These are phyloP conservation scores for Suillus paluster DNA, from an alignment of 768 basidiomycete species.

Conservation along the genomic window DNA sequence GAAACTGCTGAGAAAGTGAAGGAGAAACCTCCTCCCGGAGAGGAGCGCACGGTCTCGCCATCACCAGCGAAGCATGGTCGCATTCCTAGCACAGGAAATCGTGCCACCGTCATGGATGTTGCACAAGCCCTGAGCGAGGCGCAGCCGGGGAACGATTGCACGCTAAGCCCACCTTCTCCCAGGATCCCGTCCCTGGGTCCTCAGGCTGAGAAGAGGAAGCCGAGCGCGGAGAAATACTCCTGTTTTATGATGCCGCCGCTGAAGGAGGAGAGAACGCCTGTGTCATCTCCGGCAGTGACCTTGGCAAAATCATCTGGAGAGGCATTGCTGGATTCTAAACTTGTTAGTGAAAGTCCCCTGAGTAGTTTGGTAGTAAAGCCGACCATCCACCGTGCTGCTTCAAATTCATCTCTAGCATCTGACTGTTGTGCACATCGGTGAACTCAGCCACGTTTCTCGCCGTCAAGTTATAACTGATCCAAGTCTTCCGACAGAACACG, in stretches of 20 bases:
- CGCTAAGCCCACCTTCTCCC: slow-evolving; percentile 17
- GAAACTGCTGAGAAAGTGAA: slow-evolving; percentile 21
- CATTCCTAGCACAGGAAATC: slow-evolving; percentile 69
- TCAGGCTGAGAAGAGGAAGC: slow-evolving; percentile 60
- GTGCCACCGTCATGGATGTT: slow-evolving; percentile 80
- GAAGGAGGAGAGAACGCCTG: slow-evolving; percentile 69
- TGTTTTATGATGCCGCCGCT: slow-evolving; percentile 65
- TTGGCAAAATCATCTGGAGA: slow-evolving; percentile 41
- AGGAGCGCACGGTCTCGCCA: slow-evolving; percentile 22
- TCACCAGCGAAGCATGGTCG: slow-evolving; percentile 53
- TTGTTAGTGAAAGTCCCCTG: slow-evolving; percentile 17
- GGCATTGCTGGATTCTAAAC: slow-evolving; percentile 7
- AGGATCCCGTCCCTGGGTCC: slow-evolving; percentile 20
- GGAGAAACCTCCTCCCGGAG: slow-evolving; percentile 9
- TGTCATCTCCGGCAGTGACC: slow-evolving; percentile 56
- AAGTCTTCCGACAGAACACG: slow-evolving; percentile 36
- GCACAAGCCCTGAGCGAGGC: slow-evolving; percentile 60
- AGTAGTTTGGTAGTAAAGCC: slow-evolving; percentile 14
- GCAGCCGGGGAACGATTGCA: slow-evolving; percentile 15
- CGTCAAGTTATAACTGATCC: not conserved
- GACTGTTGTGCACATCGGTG: slow-evolving; percentile 39
- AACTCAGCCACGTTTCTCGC: slow-evolving; percentile 16
- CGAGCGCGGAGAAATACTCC: slow-evolving; percentile 71
- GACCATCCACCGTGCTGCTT: not conserved
- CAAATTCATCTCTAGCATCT: slow-evolving; percentile 10